Evolutionary conservation across 768 basidiomycete genomes (phyloP), one percentile per base, ranked within the genome.

Genomic region (Leccinum imitatum): DNA sequence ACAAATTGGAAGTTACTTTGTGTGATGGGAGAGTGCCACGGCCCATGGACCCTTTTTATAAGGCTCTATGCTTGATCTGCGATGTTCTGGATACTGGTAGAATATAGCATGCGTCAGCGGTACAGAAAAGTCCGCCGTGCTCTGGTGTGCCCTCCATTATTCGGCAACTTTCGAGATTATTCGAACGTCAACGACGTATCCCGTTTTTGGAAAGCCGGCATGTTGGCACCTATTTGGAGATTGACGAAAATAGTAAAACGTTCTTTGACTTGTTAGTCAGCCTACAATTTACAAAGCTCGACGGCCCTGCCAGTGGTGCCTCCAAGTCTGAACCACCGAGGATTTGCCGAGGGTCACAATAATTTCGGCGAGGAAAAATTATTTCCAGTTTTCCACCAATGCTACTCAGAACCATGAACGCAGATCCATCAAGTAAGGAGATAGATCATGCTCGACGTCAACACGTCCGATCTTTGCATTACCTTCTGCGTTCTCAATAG

Each of bases 121-220:
- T 25, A 19, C 1, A 14, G 21, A 13, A 17, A 15, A 11, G 4
- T 21, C 63, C 6, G 15, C 7, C 51, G 41, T 41, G 3, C 48
- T 53, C 14, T 14, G 27, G 27, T 15, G 27, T 19, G 10, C 10
- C 8, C 41, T 44, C 21, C 47, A 31, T 10, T 21, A 4, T 63
- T 60, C 56, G 33, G 31, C 14, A 56, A 30, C 13, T 7, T 66
- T 67, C 65, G 15, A 54, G 62, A 35, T 39, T 2, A 23, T 63
- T 60, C 59, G 6, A 33, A 19, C 9, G 5, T 44, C n/a, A n/a
- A 41, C 13, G 17, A n/a, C 0, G 39, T 3, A 4, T 17, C 39
- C 17, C 39, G 17, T 41, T 41, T 41, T 41, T 41, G 39, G 44
- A 44, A 9, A 2, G n/a, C 3, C 1, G 3, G 11, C 33, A 11